Evolutionary conservation across 352 stramenopile species (phyloP).

Genomic region (Globisporangium paddicum): DNA sequence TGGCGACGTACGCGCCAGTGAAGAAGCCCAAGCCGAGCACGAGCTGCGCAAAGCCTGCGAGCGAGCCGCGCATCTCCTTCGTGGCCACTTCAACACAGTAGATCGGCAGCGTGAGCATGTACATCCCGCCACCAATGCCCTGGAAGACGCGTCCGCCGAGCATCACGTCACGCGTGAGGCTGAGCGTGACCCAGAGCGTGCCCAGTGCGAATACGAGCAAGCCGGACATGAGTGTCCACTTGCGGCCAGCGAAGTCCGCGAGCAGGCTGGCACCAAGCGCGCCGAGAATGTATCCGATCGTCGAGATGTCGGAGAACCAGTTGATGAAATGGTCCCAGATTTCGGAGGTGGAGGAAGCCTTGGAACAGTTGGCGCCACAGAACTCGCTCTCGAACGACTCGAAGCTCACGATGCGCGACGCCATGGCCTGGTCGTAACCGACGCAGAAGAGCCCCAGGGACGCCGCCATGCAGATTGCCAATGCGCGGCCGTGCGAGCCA

Average conservation of each 20-base stretch:
- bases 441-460: slow-evolving; percentile 1
- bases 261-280: slow-evolving; percentile 4
- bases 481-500: not conserved
- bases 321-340: slow-evolving; percentile 3
- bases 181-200: slow-evolving; percentile 10
- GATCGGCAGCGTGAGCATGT: slow-evolving; percentile 10
- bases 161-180: not conserved
- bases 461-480: slow-evolving; percentile 1
- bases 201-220: slow-evolving; percentile 1
- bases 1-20: not conserved
- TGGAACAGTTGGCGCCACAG: not conserved
- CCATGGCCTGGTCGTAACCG: slow-evolving; percentile 3
- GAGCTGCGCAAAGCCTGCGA: slow-evolving; percentile 8
- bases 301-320: not conserved
- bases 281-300: slow-evolving; percentile 5
- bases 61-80: slow-evolving; percentile 6
- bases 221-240: slow-evolving; percentile 2
- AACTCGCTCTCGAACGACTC: not conserved
- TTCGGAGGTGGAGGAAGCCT: not conserved
- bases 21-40: slow-evolving; percentile 1
- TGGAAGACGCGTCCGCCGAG: slow-evolving; percentile 1
- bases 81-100: slow-evolving; percentile 13
- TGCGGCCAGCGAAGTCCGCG: slow-evolving; percentile 4
- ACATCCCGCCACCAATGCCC: slow-evolving; percentile 8
- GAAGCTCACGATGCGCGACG: not conserved